Base-by-base conservation (phyloP, 2,329 filamentous ascomycete species). In the Amesomyces nigricolor region DNA sequence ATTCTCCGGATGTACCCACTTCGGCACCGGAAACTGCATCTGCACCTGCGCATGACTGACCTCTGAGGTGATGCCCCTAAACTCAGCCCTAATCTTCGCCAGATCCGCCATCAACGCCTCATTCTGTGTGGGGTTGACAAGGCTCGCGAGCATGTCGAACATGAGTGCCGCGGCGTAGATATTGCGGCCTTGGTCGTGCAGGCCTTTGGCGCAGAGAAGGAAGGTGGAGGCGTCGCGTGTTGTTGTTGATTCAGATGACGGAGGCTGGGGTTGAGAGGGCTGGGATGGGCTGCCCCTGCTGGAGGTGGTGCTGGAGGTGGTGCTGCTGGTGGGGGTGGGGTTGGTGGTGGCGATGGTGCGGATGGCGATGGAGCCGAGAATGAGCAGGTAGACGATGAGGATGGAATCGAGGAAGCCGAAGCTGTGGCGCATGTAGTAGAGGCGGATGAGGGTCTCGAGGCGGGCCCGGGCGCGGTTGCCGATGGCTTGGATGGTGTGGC, bases 391-490 rank as follows among this genome's bases (percentile, higher is more conserved):
- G 26, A 56, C 32, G 40, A 50, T 51, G 29, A 58, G 45, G 9
- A 58, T 53, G 7, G 37, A 5, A 16, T 58, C 57, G 13, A 53
- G 37, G 13, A 26, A 35, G 32, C 53, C 53, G 38, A 56, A 58
- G 46, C 57, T 52, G 26, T 58, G 57, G n/a, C 57, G 50, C 11
- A 58, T 53, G 14, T 56, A 58, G 38, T 58, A 58, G 6, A 58
- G 37, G 6, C 57, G 50, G 37, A 58, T 49, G 17, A 58, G 45
- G 14, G 57, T 56, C 43, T 58, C 57, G 53, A 56, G 54, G 11
- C 48, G 53, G 30, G 46, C 50, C 30, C 57, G 53, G 14, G 53
- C 49, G 9, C 16, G 22, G 3, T 22, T 44, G 29, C 44, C 45
- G 39, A 54, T 45, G 8, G 49, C 52, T 3, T 9, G 44, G 32